Conservation (phyloP, 306 rosid genomes). For the Hippophae tibetana region DNA sequence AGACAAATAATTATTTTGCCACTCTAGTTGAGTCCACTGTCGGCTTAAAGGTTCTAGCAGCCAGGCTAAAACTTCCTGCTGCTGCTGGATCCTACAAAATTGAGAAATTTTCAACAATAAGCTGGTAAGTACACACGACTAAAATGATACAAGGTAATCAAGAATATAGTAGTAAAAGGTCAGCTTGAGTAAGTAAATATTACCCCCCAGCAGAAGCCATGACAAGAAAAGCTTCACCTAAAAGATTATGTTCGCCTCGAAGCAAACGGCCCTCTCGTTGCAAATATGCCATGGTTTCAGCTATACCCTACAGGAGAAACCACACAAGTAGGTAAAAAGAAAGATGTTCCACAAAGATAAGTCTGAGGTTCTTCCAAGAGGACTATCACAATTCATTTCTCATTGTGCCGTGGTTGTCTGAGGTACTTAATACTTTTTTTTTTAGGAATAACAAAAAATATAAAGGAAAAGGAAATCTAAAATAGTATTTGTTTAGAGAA, state of each 20-base stretch:
- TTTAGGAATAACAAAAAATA: too few relatives aligned
- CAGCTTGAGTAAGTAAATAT: slow-evolving; percentile 17
- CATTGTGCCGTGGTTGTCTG: neutral
- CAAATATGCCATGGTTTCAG: slow-evolving; percentile 77
- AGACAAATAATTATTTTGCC: slow-evolving; percentile 89
- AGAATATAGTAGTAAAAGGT: neutral
- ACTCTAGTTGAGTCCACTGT: slow-evolving; percentile 74
- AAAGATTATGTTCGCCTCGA: slow-evolving; percentile 90
- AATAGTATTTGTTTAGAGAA: too few relatives aligned
- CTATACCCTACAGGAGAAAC: slow-evolving; percentile 64
- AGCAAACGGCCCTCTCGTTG: slow-evolving; percentile 85
- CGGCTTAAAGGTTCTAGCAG: slow-evolving; percentile 80
- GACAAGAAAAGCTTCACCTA: slow-evolving; percentile 96
- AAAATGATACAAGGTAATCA: neutral
- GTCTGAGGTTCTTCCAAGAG: neutral
- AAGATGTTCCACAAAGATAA: slow-evolving; percentile 1
- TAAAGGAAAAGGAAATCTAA: too few relatives aligned
- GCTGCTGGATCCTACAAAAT: slow-evolving; percentile 72
- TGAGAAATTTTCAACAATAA: slow-evolving; percentile 17
- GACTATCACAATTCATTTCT: neutral
- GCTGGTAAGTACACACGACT: slow-evolving; percentile 8
- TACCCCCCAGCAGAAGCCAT: slow-evolving; percentile 99
- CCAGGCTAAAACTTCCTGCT: slow-evolving; percentile 96
- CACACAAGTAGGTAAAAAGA: slow-evolving; percentile 25
- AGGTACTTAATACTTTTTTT: too few relatives aligned